Conservation (phyloP, 1,284 basidiomycete species). For the Cryptococcus neoformans region DNA sequence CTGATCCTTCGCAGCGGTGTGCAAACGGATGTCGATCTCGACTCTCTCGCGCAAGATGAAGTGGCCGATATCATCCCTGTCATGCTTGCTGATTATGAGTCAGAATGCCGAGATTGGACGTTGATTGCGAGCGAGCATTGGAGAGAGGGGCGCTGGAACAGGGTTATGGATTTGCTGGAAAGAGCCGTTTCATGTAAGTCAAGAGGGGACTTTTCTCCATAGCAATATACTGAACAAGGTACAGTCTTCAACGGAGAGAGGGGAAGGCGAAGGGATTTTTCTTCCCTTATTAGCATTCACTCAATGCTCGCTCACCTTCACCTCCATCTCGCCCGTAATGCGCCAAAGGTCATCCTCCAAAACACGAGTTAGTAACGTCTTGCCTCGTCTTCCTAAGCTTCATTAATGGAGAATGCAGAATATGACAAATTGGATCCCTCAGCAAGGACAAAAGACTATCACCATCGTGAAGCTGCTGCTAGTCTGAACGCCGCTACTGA, state of each 20-base stretch:
- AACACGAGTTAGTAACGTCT: slow-evolving; percentile 62
- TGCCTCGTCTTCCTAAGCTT: slow-evolving; percentile 13
- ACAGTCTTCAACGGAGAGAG: slow-evolving; percentile 29
- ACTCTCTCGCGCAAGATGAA: slow-evolving; percentile 43
- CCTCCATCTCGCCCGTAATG: slow-evolving; percentile 69
- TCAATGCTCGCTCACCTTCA: slow-evolving; percentile 78
- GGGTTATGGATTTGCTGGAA: slow-evolving; percentile 42
- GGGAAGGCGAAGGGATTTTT: slow-evolving; percentile 47
- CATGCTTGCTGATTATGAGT: slow-evolving; percentile 42
- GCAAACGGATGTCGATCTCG: slow-evolving; percentile 48
- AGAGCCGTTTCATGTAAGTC: slow-evolving; percentile 46
- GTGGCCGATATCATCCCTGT: slow-evolving; percentile 44
- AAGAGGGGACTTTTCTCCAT: neutral
- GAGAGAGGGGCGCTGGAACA: slow-evolving; percentile 32
- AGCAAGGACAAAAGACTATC: slow-evolving; percentile 61
- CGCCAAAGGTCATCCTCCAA: slow-evolving; percentile 70
- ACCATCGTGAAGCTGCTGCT: slow-evolving; percentile 63
- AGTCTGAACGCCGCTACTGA: slow-evolving; percentile 67
- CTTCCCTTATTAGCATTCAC: slow-evolving; percentile 58
- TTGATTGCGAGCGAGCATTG: slow-evolving; percentile 49
- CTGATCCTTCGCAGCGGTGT: slow-evolving; percentile 25
- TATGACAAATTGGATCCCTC: slow-evolving; percentile 63
- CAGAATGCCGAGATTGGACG: slow-evolving; percentile 49
- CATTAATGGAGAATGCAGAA: slow-evolving; percentile 50
- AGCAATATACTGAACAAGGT: neutral